Evolutionary conservation across 176 grass and related monocot genomes (phyloP), one percentile per base, ranked within the genome.

Genomic region (Oryza glumipatula): DNA sequence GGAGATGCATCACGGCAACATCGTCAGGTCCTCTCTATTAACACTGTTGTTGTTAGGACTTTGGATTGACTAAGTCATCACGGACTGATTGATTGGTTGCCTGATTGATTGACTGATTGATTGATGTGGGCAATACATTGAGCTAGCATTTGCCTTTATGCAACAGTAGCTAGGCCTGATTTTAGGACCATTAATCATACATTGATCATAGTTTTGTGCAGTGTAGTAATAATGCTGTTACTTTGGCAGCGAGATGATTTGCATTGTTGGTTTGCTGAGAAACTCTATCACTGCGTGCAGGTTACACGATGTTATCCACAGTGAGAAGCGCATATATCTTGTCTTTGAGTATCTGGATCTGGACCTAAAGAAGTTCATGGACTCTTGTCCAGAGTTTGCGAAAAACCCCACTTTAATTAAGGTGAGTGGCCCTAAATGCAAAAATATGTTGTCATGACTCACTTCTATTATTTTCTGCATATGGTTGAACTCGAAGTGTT

Each of bases 361-460:
- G 79, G 95, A 97, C 84, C 82, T 97, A 15, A 97, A 94, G 86
- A 97, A 97, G 84, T 92, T 94, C 82, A 97, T 97, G 95, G 95
- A 97, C 76, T 89, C 90, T 2, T 92, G 86, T 48, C 95, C 95
- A 5, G 92, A 97, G 78, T 92, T 97, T 67, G 95, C 92, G 5
- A 94, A 97, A 73, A 90, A 91, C 14, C 92, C 95, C 23, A 83
- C 78, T 66, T 63, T 97, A 70, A 91, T 97, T 70, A 94, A 97
- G 90, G 95, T 94, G 49, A 83, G 80, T 28, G 56, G 9, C 63
- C 64, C 3, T 5, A 22, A 11, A 43, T 72, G 9, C 33, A 48
- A 64, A 30, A 65, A 19, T 8, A 1, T 81, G 15, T 43, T 2
- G 23, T 33, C 4, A 8, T 13, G 0, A 11, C 6, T 61, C 56